Evolutionary conservation across 192 early-diverging fungal species (phyloP).

Genomic region (Coemansia sp.): DNA sequence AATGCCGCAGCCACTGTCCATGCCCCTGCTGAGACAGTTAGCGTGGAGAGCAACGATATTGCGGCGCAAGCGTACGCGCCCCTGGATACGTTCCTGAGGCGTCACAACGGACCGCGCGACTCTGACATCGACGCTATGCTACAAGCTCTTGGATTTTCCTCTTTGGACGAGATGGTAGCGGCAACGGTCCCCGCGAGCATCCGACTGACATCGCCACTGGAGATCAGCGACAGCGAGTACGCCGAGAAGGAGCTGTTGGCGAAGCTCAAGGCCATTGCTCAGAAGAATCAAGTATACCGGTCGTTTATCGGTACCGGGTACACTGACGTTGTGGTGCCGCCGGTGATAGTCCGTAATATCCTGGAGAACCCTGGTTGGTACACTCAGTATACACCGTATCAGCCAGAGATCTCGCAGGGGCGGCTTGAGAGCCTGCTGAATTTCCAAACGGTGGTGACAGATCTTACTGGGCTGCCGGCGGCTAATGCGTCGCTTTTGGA

Average conservation of each 20-base stretch:
- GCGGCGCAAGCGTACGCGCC: slow-evolving; percentile 50
- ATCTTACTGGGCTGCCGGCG: slow-evolving; percentile 94
- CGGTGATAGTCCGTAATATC: slow-evolving; percentile 95
- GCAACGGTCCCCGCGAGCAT: slow-evolving; percentile 87
- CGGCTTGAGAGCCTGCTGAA: slow-evolving; percentile 96
- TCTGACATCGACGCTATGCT: slow-evolving; percentile 84
- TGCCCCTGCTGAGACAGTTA: not conserved
- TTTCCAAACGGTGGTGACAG: slow-evolving; percentile 96
- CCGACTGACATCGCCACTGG: slow-evolving; percentile 69
- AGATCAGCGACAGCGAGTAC: slow-evolving; percentile 73
- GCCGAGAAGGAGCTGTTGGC: slow-evolving; percentile 89
- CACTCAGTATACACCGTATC: slow-evolving; percentile 99
- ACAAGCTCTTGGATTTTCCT: slow-evolving; percentile 73
- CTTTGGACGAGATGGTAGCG: slow-evolving; percentile 80
- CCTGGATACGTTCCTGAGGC: slow-evolving; percentile 75
- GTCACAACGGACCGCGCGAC: slow-evolving; percentile 88
- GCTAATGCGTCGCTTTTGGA: slow-evolving; percentile 98
- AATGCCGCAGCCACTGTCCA: slow-evolving; percentile 20
- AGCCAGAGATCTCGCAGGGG: slow-evolving; percentile 99
- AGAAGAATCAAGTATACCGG: slow-evolving; percentile 89
- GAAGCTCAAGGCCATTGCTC: slow-evolving; percentile 81
- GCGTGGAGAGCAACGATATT: slow-evolving; percentile 6
- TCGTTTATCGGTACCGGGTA: slow-evolving; percentile 98
- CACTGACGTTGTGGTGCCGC: slow-evolving; percentile 86
- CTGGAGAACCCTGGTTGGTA: slow-evolving; percentile 99